Evolutionary conservation across 2,329 filamentous ascomycete species (phyloP).

Genomic region (Tolypocladium tundrense): DNA sequence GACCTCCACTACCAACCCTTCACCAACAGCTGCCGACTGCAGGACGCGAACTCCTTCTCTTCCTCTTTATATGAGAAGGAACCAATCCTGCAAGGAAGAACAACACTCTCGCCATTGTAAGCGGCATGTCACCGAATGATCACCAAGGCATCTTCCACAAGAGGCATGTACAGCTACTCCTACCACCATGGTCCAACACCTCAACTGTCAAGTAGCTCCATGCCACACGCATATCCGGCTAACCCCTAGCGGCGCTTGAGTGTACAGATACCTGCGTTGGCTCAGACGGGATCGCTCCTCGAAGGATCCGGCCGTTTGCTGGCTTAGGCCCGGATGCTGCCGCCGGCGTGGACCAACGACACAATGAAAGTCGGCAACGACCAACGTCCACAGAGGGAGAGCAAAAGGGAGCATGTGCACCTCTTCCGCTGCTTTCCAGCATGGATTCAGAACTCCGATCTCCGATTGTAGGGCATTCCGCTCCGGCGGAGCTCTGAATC

Average conservation of each 20-base stretch:
- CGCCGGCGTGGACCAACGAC: too few relatives aligned
- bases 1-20: background rate
- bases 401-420: too few relatives aligned
- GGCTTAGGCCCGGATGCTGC: too few relatives aligned
- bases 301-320: background rate
- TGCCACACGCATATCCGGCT: background rate
- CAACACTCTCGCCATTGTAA: background rate
- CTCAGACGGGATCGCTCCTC: background rate
- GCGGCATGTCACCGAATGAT: background rate
- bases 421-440: too few relatives aligned
- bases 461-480: too few relatives aligned
- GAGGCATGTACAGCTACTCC: background rate
- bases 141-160: background rate
- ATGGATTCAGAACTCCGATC: too few relatives aligned
- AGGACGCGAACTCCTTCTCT: background rate
- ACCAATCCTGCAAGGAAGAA: too few relatives aligned
- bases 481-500: too few relatives aligned
- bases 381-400: background rate
- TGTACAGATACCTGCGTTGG: background rate
- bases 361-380: background rate
- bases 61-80: background rate
- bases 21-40: background rate
- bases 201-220: background rate
- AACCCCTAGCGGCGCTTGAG: too few relatives aligned
- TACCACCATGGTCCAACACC: background rate